Base-by-base conservation (phyloP, 352 stramenopile genomes). In the Pilasporangium apinafurcum region DNA sequence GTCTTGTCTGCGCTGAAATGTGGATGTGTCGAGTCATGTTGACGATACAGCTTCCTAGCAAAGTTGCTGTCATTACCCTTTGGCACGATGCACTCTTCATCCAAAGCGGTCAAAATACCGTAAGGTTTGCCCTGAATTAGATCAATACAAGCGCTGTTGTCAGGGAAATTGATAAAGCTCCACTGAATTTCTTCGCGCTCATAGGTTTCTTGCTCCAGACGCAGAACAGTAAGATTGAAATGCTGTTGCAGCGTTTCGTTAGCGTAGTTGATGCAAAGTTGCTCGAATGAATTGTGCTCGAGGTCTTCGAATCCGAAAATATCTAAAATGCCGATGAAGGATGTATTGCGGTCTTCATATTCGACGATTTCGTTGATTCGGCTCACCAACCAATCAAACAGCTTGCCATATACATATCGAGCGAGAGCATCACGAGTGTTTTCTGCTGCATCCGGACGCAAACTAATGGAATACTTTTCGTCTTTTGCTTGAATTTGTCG, bases 261-360 rank as follows among this genome's bases (percentile, higher is more conserved):
- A 2, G 84, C 84, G 57, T 95, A 97, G 67, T 97, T 97, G 53
- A 97, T 97, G 57, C 89, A 97, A 7, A 95, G 50, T 41, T 98
- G 95, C 61, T 98, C 95, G 47, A 98, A 98, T 17, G 88, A 93
- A 56, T 98, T 98, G 62, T 83, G 53, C 44, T 69, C 72, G 8
- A 94, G 59, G 41, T 91, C 76, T 54, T 94, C 84, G 46, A 95
- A 94, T 4, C 84, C 83, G 50, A 94, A 94, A 21, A 94, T 95
- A 65, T 95, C 84, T 14, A 94, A 51, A 12, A 94, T 42, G 6
- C 78, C 80, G 51, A 90, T 88, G 48, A 92, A 88, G 2, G 65
- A 59, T 5, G 65, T 61, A 45, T 70, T 59, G 10, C 61, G 58
- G 46, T 68, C 59, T 13, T 82, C 55, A 31, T 76, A 62, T 48